Evolutionary conservation across 2,329 filamentous ascomycete species (phyloP).

Genomic region (Thelonectria blattea): DNA sequence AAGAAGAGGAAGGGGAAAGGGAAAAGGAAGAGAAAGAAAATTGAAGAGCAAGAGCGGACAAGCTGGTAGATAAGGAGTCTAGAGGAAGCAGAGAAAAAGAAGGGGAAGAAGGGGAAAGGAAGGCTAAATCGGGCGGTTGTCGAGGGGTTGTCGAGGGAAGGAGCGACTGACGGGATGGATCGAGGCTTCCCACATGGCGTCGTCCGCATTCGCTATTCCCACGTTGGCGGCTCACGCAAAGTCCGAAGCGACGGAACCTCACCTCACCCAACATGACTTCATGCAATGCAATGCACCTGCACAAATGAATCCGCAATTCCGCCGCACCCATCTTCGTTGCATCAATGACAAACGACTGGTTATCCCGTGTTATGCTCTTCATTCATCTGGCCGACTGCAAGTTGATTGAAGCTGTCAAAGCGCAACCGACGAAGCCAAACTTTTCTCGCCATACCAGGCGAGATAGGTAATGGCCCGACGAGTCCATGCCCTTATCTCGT

Average conservation of each 20-base stretch:
- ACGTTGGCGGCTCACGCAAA: not conserved
- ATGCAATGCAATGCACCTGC: not conserved
- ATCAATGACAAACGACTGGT: not conserved
- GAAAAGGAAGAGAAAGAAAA: not conserved
- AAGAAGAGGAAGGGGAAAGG: not conserved
- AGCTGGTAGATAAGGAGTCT: not conserved
- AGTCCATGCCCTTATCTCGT: not conserved
- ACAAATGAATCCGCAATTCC: not conserved
- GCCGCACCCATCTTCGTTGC: not conserved
- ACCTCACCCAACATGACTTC: not conserved
- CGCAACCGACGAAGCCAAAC: not conserved
- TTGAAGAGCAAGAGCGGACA: not conserved
- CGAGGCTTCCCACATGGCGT: not conserved
- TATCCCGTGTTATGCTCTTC: not conserved
- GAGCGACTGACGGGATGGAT: not conserved
- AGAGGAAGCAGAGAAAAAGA: constrained; percentile 5
- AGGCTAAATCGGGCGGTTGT: constrained; percentile 6
- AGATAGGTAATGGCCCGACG: not conserved
- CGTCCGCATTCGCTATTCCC: not conserved
- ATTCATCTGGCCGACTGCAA: not conserved
- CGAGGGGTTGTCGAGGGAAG: not conserved
- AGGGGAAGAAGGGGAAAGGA: constrained; percentile 1
- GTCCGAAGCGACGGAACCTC: not conserved
- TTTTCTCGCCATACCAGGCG: not conserved
- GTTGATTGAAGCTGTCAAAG: not conserved